Evolutionary conservation across 2,329 filamentous ascomycete species (phyloP).

Genomic region (Paraconiothyrium sp.): DNA sequence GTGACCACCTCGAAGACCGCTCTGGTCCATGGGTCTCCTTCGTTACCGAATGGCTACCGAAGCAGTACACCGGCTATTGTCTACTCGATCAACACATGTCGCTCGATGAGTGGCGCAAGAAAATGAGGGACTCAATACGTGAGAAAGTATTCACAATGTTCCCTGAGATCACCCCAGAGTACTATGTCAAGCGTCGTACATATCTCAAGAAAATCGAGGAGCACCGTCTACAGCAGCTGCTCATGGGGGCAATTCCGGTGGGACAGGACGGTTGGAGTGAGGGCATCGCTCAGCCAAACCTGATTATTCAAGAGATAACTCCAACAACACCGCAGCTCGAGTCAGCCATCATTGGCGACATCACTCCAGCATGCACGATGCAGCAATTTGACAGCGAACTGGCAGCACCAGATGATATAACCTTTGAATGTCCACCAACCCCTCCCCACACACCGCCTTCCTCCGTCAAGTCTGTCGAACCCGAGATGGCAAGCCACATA

Average conservation of each 20-base stretch:
- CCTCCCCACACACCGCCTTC: conserved; percentile 1
- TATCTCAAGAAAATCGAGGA: conserved; percentile 33
- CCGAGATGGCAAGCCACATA: not conserved
- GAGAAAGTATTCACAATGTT: conserved; percentile 37
- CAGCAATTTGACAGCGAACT: not conserved
- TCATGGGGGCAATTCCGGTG: conserved; percentile 30
- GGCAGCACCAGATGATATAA: not conserved
- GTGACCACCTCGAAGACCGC: conserved; percentile 26
- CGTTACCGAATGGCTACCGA: conserved; percentile 34
- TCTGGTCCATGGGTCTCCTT: conserved; percentile 32
- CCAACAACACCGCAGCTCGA: conserved; percentile 9
- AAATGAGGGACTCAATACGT: conserved; percentile 24
- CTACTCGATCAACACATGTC: conserved; percentile 5
- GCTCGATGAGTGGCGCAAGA: conserved; percentile 31
- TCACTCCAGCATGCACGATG: not conserved
- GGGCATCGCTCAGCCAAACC: conserved; percentile 20
- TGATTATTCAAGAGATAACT: conserved; percentile 16
- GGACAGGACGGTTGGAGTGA: conserved; percentile 26
- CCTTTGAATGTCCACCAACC: not conserved
- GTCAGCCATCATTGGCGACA: conserved; percentile 1
- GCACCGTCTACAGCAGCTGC: conserved; percentile 23
- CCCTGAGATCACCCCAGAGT: conserved; percentile 24
- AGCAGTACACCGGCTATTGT: conserved; percentile 26
- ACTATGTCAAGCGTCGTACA: conserved; percentile 31
- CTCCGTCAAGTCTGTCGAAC: conserved; percentile 1